These are phyloP conservation scores for Russula sp. DNA, from an alignment of 768 basidiomycete genomes.

Conservation along the genomic window DNA sequence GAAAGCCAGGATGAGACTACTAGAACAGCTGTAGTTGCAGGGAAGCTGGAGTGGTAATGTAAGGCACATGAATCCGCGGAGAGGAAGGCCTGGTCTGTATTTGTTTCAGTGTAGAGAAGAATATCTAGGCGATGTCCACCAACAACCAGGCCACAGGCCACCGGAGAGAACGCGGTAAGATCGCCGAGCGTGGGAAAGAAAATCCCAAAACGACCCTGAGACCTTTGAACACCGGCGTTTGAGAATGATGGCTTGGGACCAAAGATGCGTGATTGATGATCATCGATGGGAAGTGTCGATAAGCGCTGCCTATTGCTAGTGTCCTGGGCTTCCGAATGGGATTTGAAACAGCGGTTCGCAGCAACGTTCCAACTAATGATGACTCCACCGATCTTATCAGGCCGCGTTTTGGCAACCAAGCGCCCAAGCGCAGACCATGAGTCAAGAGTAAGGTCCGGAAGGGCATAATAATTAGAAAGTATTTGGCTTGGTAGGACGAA, in stretches of 20 bases:
- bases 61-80: slow-evolving; percentile 11
- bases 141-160: slow-evolving; percentile 12
- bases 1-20: slow-evolving; percentile 20
- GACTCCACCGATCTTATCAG: slow-evolving; percentile 34
- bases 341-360: slow-evolving; percentile 15
- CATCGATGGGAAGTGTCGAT: neutral
- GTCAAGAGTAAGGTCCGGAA: slow-evolving; percentile 9
- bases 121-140: slow-evolving; percentile 17
- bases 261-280: neutral
- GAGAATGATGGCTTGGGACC: neutral
- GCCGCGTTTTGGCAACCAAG: slow-evolving; percentile 25
- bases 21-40: neutral
- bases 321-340: slow-evolving; percentile 1
- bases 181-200: slow-evolving; percentile 15
- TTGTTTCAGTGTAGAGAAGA: slow-evolving; percentile 13
- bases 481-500: slow-evolving; percentile 40
- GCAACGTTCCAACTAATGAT: slow-evolving; percentile 24
- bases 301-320: slow-evolving; percentile 1
- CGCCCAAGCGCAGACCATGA: slow-evolving; percentile 28
- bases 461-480: slow-evolving; percentile 26
- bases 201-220: slow-evolving; percentile 11
- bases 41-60: slow-evolving; percentile 1
- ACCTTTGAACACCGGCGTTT: neutral
- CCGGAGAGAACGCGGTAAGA: slow-evolving; percentile 16
- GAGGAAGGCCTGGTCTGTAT: slow-evolving; percentile 6